Base-by-base conservation (phyloP, 495 filamentous ascomycete genomes). In the Penicillium daleae region DNA sequence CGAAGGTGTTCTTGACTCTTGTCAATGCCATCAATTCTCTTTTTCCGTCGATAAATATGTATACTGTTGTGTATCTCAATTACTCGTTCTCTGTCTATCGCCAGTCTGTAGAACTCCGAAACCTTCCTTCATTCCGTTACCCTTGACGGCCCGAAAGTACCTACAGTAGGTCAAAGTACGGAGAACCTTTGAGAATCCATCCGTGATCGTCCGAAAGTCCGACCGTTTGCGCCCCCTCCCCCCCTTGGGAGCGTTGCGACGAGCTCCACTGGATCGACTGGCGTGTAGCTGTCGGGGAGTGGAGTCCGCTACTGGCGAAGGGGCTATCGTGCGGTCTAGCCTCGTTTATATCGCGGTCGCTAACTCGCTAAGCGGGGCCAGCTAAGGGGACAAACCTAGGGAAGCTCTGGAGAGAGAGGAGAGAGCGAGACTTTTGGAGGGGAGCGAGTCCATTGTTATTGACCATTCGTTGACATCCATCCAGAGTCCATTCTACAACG, bases 241-340 rank as follows among this genome's bases (percentile, higher is more conserved):
- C 24, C 46, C 46, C 46, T 13, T n/a, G n/a, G 42, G 24, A 46
- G 42, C 42, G 42, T 50, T 29, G 46, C 24, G 46, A 26, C 24
- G 46, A 50, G 46, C 46, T 50, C 46, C 46, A 50, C 46, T 50
- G 13, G 46, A 50, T 50, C 46, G 46, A 27, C 46, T 50, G 46
- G 46, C n/a, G n/a, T 4, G 24, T 29, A 50, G 46, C 46, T 50
- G 46, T 50, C 24, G 42, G 46, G 13, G 46, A 50, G 46, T 48
- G 44, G 44, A 48, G 46, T n/a, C 24, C 12, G 29, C 46, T 17
- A 17, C 15, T 6, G 35, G 15, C 13, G 35, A 6, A 33, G 46
- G 59, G 59, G 33, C 27, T 55, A 61, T 48, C 44, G 56, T 56
- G 17, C 35, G 40, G 56, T 64, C 62, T 60, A 48, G 52, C 46